Evolutionary conservation across 192 early-diverging fungal species (phyloP).

Genomic region (Dissophora globulifera): DNA sequence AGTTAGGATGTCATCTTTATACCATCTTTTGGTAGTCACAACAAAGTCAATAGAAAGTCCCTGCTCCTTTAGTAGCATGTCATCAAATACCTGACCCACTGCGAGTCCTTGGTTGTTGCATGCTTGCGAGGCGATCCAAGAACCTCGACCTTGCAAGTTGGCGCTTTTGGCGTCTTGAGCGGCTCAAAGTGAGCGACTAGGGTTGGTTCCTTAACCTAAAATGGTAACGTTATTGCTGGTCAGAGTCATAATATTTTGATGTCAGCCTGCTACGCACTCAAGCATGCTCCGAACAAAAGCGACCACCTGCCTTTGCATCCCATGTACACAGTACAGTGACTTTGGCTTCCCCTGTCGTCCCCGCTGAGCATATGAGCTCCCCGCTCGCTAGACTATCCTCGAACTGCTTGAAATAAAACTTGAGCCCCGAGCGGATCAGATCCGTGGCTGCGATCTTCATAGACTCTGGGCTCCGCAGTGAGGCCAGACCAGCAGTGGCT

Average conservation of each 20-base stretch:
- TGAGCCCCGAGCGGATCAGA: constrained; percentile 57
- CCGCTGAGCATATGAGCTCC: not conserved
- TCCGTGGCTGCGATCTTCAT: constrained; percentile 26
- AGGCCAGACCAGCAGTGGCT: constrained; percentile 31
- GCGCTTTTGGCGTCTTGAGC: constrained; percentile 11
- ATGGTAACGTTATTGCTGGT: not conserved
- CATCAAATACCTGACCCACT: constrained; percentile 62
- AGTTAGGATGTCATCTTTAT: too few species aligned
- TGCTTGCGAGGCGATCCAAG: constrained; percentile 62
- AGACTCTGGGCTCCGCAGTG: constrained; percentile 1
- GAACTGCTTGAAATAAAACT: constrained; percentile 56
- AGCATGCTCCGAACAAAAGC: too few species aligned
- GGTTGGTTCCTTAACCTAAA: constrained; percentile 9
- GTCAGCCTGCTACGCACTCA: too few species aligned
- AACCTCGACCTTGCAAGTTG: constrained; percentile 57
- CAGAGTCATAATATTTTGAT: not conserved
- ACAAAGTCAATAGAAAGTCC: too few species aligned
- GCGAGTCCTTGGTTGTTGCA: constrained; percentile 74
- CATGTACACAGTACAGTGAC: constrained; percentile 68
- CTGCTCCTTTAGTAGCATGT: too few species aligned
- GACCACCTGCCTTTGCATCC: constrained; percentile 63
- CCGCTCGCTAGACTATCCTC: constrained; percentile 4
- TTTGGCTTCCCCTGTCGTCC: constrained; percentile 56
- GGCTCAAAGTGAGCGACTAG: constrained; percentile 42
- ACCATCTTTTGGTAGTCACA: too few species aligned